phyloP scores from a whole-genome alignment of 129 eudicot genomes.

The Flaveria ramosissima region DNA sequence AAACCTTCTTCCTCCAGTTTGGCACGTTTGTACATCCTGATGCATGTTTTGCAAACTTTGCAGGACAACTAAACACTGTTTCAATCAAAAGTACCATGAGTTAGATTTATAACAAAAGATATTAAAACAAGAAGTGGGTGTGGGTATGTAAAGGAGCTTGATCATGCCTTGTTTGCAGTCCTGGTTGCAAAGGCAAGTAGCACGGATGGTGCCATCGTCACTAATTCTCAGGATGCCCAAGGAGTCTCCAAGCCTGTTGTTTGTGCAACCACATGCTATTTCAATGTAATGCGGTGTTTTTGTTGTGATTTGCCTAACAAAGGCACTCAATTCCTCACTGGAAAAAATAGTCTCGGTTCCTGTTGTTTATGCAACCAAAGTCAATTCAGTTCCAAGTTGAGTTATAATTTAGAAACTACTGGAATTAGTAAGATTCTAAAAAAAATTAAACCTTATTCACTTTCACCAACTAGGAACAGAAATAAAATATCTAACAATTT shows the following conservation, averaged over 20 bases:
- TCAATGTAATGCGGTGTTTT: constrained; percentile 19
- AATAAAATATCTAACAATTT: no score
- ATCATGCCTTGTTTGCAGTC: neutral
- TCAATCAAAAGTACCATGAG: neutral
- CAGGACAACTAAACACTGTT: constrained; percentile 9
- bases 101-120: neutral
- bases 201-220: neutral
- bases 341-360: neutral
- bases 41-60: neutral
- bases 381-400: neutral
- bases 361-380: neutral
- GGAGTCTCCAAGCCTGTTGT: constrained; percentile 18
- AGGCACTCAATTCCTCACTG: neutral
- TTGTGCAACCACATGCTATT: constrained; percentile 29
- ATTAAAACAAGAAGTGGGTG: neutral
- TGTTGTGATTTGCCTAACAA: neutral
- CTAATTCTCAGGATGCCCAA: neutral
- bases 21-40: neutral
- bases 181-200: neutral
- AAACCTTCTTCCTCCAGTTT: neutral
- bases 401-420: neutral
- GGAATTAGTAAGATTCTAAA: neutral
- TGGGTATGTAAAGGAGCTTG: neutral
- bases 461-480: no score
- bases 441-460: no score